phyloP scores from a whole-genome alignment of 129 eudicot genomes.

The sunflower (Helianthus annuus) region DNA sequence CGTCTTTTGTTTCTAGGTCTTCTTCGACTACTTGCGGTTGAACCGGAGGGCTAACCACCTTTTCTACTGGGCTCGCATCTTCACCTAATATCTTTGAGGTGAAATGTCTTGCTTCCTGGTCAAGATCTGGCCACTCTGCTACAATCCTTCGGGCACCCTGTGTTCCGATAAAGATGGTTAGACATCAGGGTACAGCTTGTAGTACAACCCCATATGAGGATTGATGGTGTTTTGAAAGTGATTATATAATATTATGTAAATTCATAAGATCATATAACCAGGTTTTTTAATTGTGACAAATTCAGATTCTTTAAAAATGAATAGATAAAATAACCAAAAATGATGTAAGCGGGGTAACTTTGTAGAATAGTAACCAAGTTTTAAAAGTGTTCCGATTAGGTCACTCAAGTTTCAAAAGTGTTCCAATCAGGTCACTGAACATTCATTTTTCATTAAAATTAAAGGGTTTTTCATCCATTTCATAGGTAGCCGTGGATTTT shows the following conservation, averaged over 20 bases:
- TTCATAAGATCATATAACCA: not conserved
- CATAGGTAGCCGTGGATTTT: too few species aligned
- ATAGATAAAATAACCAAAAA: not conserved
- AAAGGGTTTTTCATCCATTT: too few species aligned
- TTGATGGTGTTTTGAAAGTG: not conserved
- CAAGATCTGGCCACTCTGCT: conserved; percentile 95
- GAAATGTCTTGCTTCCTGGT: conserved; percentile 78
- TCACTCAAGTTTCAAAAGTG: too few species aligned
- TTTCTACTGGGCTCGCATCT: conserved; percentile 41
- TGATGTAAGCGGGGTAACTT: not conserved
- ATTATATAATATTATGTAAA: not conserved
- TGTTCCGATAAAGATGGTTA: not conserved
- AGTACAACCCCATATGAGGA: not conserved
- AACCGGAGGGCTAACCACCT: conserved; percentile 32
- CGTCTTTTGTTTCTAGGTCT: not conserved
- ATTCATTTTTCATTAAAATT: too few species aligned
- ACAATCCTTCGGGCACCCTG: conserved; percentile 96
- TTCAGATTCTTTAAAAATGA: not conserved
- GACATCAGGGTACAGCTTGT: not conserved
- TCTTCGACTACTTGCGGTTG: conserved; percentile 32
- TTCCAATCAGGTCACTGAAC: too few species aligned
- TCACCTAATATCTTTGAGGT: conserved; percentile 38
- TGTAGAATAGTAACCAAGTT: too few species aligned
- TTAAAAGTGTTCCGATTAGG: too few species aligned
- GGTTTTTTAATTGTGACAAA: not conserved